Conservation (phyloP, 305 asterid species). For the Euphrasia arctica region DNA sequence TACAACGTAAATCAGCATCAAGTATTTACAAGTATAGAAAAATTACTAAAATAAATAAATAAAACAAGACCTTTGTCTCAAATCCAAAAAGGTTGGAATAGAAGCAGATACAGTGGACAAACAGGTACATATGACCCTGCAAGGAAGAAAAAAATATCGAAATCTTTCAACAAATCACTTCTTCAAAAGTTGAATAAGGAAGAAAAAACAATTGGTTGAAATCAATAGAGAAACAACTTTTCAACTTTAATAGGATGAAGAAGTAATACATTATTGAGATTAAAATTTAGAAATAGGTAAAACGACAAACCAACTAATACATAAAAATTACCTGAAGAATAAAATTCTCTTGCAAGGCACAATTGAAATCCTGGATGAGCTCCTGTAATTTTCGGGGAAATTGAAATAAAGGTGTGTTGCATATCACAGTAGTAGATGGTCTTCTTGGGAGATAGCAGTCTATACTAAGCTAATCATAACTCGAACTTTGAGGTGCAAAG, state of each 20-base stretch:
- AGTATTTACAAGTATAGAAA: neutral
- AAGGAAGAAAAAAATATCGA: slow-evolving; percentile 29
- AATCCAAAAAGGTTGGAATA: slow-evolving; percentile 95
- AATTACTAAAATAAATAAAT: slow-evolving; percentile 15
- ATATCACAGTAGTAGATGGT: slow-evolving; percentile 14
- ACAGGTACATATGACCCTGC: slow-evolving; percentile 98
- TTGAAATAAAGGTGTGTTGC: slow-evolving; percentile 22
- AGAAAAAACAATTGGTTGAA: slow-evolving; percentile 3
- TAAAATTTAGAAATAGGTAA: neutral
- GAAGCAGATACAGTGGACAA: slow-evolving; percentile 83
- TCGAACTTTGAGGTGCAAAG: slow-evolving; percentile 14
- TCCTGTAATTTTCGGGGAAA: slow-evolving; percentile 42
- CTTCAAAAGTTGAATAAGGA: slow-evolving; percentile 3
- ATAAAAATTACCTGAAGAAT: slow-evolving; percentile 77
- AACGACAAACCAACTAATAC: slow-evolving; percentile 12
- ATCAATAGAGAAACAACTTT: slow-evolving; percentile 7
- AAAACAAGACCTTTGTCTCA: slow-evolving; percentile 84
- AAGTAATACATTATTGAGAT: too few relatives aligned
- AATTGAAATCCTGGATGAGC: slow-evolving; percentile 91
- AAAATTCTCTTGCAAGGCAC: slow-evolving; percentile 95
- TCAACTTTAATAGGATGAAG: slow-evolving; percentile 2
- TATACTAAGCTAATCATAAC: slow-evolving; percentile 21
- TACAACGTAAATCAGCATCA: neutral
- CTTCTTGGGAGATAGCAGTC: slow-evolving; percentile 2
- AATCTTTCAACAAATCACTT: slow-evolving; percentile 8